Conservation (phyloP, 768 basidiomycete genomes). For the Leucosporidium creatinivorum region DNA sequence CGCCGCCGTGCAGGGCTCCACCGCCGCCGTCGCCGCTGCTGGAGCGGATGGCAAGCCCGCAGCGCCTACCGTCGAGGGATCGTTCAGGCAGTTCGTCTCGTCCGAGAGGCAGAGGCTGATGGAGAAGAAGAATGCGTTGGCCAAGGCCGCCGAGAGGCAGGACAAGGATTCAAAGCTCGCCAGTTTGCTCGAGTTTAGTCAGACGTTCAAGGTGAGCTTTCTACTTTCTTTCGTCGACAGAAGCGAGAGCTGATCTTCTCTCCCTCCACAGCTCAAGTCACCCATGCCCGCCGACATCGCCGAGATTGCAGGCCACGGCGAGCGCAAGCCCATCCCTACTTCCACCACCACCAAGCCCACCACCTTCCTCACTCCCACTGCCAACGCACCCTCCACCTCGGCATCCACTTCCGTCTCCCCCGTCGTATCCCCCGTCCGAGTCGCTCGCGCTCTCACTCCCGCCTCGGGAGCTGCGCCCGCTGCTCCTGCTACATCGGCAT, state of each 20-base stretch:
- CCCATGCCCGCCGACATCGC: conserved; percentile 93
- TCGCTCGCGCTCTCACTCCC: conserved; percentile 13
- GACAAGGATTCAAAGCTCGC: conserved; percentile 93
- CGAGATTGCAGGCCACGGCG: conserved; percentile 59
- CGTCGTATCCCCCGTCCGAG: conserved; percentile 17
- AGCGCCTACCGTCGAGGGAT: conserved; percentile 61
- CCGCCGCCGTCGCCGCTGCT: conserved; percentile 5
- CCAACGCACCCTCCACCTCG: conserved; percentile 40
- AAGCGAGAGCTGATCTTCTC: neutral
- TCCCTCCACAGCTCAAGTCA: conserved; percentile 63
- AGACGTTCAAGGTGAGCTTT: conserved; percentile 75
- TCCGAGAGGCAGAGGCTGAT: conserved; percentile 74
- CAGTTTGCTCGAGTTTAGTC: conserved; percentile 85
- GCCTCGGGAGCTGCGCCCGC: conserved; percentile 18
- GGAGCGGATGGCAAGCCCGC: conserved; percentile 5
- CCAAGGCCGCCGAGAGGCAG: conserved; percentile 58
- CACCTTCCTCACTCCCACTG: conserved; percentile 47
- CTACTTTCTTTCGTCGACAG: neutral
- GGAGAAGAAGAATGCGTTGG: conserved; percentile 7
- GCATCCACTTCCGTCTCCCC: conserved; percentile 48
- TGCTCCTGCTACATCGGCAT: conserved; percentile 15
- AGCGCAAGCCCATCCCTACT: neutral
- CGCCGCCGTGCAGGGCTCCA: conserved; percentile 24
- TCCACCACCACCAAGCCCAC: conserved; percentile 52
- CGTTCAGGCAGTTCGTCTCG: conserved; percentile 87